Evolutionary conservation across 202 grass and related monocot genomes (phyloP), one percentile per base, ranked within the genome.

Genomic region (Hordeum pubiflorum): DNA sequence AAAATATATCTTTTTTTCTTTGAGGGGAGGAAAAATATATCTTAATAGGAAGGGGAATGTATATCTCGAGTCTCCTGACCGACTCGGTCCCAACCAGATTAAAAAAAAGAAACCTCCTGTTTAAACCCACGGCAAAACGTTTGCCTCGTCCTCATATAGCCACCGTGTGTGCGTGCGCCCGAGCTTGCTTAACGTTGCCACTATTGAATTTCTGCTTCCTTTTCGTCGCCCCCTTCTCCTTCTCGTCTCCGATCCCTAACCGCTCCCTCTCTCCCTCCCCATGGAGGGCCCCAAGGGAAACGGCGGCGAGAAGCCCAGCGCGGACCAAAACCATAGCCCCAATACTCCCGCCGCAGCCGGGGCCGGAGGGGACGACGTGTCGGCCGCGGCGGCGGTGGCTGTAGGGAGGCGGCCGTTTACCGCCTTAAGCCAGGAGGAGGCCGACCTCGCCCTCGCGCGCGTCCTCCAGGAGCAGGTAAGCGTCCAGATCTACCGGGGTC

Each of bases 391-490:
- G 0, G 66, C 75, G 5, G 41, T 44, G 1, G 72, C 48, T 12
- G 69, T 10, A 1, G 82, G 76, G 58, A 88, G 92, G 52, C 84
- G 85, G 68, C 95, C 95, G 63, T 98, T 98, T 77, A 94, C 95
- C 58, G 89, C 88, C 84, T 89, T 98, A 18, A 91, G 84, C 84
- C 92, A 94, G 90, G 90, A 94, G 82, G 92, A 98, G 54, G 95
- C 95, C 31, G 95, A 94, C 89, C 92, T 88, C 83, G 95, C 95
- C 78, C 95, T 98, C 59, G 92, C 95, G 23, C 87, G 95, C 58
- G 92, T 91, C 10, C 92, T 98, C 22, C 95, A 98, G 82, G 95
- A 98, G 72, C 95, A 98, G 85, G 95, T 69, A 89, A 72, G 27
- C 34, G 4, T 5, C 72, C 43, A 18, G 15, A 77, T 80, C 86